These are phyloP conservation scores for Ophiostoma angusticollis DNA, from an alignment of 2,329 filamentous ascomycete genomes.

Conservation along the genomic window DNA sequence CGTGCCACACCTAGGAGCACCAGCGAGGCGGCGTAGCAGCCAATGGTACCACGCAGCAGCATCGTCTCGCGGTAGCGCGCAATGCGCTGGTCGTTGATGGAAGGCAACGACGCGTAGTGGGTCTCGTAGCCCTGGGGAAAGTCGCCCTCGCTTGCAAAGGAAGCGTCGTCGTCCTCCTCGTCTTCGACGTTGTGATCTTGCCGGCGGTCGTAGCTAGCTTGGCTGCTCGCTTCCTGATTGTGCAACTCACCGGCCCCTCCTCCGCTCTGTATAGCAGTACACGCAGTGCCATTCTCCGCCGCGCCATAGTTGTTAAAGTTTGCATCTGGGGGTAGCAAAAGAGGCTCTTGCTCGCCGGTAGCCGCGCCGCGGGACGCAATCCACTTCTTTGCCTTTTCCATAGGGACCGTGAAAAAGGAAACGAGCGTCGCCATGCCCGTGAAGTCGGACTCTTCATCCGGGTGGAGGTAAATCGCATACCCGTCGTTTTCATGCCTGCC, in stretches of 20 bases:
- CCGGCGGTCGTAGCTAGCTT: not conserved
- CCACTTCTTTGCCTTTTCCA: conserved; percentile 40
- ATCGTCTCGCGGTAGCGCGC: conserved; percentile 39
- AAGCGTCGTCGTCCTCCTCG: conserved; percentile 19
- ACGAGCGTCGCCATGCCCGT: conserved; percentile 51
- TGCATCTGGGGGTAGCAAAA: conserved; percentile 18
- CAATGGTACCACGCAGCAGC: conserved; percentile 39
- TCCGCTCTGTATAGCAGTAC: no score
- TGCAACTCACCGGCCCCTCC: no score
- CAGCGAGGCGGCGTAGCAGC: conserved; percentile 45
- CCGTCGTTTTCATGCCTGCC: conserved; percentile 42
- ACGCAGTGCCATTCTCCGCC: conserved; percentile 6
- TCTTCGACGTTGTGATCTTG: not conserved
- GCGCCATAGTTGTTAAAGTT: conserved; percentile 11
- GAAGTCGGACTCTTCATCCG: conserved; percentile 46
- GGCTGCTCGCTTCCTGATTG: not conserved
- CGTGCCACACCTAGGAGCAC: conserved; percentile 51
- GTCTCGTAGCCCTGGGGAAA: conserved; percentile 39
- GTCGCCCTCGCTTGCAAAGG: conserved; percentile 26
- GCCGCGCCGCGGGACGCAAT: conserved; percentile 20
- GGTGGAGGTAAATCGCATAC: conserved; percentile 65
- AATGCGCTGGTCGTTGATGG: conserved; percentile 37
- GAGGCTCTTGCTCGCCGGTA: conserved; percentile 14
- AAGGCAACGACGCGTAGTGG: conserved; percentile 40
- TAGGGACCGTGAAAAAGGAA: conserved; percentile 34